Evolutionary conservation across 805 yeast genomes (phyloP).

Genomic region (Metschnikowia koreensis): DNA sequence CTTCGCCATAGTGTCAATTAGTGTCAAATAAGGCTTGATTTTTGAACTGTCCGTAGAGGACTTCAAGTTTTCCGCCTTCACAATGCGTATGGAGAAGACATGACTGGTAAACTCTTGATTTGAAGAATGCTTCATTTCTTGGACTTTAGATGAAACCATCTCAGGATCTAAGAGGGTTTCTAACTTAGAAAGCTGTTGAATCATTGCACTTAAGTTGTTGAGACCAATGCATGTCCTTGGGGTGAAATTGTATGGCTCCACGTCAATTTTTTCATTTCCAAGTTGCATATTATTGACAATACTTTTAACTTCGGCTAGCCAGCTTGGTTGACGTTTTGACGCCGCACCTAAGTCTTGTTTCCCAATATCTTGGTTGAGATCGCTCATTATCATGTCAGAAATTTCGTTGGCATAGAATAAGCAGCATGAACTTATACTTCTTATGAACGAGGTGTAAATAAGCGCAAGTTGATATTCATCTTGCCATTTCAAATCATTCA

Average conservation of each 20-base stretch:
- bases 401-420: conserved; percentile 46
- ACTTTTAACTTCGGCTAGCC: conserved; percentile 55
- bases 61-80: conserved; percentile 60
- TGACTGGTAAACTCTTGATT: conserved; percentile 41
- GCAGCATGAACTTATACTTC: conserved; percentile 61
- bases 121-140: conserved; percentile 31
- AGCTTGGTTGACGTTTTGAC: conserved; percentile 17
- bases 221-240: conserved; percentile 70
- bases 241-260: conserved; percentile 58
- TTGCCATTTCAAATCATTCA: conserved; percentile 64
- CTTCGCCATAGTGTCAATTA: conserved; percentile 54
- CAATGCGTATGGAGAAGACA: conserved; percentile 60
- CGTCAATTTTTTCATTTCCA: conserved; percentile 30
- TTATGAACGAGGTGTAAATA: conserved; percentile 58
- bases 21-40: conserved; percentile 60
- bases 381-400: conserved; percentile 39
- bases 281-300: conserved; percentile 44
- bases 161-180: conserved; percentile 64
- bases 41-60: conserved; percentile 24
- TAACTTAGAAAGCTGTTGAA: conserved; percentile 46
- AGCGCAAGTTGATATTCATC: conserved; percentile 61
- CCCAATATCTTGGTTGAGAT: conserved; percentile 37
- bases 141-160: conserved; percentile 42
- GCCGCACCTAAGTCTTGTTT: conserved; percentile 8
- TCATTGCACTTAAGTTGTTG: conserved; percentile 59